Evolutionary conservation across 2,329 filamentous ascomycete species (phyloP).

Genomic region (Keithomyces neogunnii): DNA sequence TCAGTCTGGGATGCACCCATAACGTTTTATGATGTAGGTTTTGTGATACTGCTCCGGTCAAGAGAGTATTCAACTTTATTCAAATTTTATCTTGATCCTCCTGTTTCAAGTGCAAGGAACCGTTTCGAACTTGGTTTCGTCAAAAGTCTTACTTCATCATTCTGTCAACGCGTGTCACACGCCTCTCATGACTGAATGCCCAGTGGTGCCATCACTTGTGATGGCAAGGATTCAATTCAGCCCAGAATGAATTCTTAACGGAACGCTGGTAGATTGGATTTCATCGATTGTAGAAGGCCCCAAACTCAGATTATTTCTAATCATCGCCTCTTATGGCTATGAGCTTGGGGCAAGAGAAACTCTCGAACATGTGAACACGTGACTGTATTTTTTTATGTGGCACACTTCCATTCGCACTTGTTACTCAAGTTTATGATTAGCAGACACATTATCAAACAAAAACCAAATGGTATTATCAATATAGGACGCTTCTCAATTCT

Average conservation of each 20-base stretch:
- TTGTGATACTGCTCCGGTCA: background rate
- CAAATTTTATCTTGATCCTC: background rate
- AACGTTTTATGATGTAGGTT: background rate
- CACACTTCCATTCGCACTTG: too few species aligned
- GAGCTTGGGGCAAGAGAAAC: constrained; percentile 33
- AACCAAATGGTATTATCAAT: too few species aligned
- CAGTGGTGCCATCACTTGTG: constrained; percentile 68
- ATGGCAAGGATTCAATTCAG: constrained; percentile 62
- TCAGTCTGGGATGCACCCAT: background rate
- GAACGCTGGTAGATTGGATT: constrained; percentile 64
- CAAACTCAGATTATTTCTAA: constrained; percentile 16
- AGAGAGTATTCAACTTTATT: background rate
- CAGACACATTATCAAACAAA: too few species aligned
- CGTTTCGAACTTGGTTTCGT: background rate
- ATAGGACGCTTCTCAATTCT: too few species aligned
- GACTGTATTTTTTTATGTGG: too few species aligned
- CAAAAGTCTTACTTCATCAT: background rate
- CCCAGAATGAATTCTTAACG: constrained; percentile 69
- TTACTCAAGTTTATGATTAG: too few species aligned
- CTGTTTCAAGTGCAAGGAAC: background rate
- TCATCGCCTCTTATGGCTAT: constrained; percentile 19
- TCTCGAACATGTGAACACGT: constrained; percentile 25
- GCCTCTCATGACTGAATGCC: constrained; percentile 19
- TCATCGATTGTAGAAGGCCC: constrained; percentile 31
- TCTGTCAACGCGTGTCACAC: background rate